phyloP scores from a whole-genome alignment of 2,329 filamentous ascomycete species.

The Chaetomium strumarium region DNA sequence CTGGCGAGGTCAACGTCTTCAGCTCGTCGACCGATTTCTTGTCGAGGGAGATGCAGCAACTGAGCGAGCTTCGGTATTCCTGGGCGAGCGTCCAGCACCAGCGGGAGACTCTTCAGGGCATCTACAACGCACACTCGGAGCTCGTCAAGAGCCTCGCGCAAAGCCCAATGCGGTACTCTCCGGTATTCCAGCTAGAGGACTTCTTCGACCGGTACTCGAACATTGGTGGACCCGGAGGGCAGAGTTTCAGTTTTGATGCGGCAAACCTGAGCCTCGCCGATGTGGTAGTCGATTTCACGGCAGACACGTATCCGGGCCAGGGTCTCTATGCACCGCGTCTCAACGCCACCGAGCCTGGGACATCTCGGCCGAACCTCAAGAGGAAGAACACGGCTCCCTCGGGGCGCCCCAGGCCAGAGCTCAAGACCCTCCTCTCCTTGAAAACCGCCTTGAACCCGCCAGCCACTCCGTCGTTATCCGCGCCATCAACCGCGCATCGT shows the following conservation, averaged over 20 bases:
- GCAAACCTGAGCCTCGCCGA: slow-evolving; percentile 69
- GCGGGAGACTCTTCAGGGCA: slow-evolving; percentile 67
- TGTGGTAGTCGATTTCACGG: slow-evolving; percentile 53
- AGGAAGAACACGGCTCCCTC: slow-evolving; percentile 42
- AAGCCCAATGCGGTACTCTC: slow-evolving; percentile 66
- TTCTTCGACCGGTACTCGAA: slow-evolving; percentile 76
- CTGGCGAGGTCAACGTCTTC: slow-evolving; percentile 56
- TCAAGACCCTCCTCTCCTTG: slow-evolving; percentile 33
- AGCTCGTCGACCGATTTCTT: slow-evolving; percentile 61
- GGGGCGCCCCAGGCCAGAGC: slow-evolving; percentile 35
- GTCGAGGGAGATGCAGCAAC: slow-evolving; percentile 71
- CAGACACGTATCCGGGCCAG: slow-evolving; percentile 48
- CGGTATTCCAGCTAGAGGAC: slow-evolving; percentile 78
- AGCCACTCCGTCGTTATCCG: slow-evolving; percentile 27
- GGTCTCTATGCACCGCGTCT: slow-evolving; percentile 41
- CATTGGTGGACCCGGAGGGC: slow-evolving; percentile 51
- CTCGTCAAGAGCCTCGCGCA: slow-evolving; percentile 67
- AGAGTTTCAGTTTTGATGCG: slow-evolving; percentile 61
- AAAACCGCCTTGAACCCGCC: slow-evolving; percentile 30
- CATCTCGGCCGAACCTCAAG: slow-evolving; percentile 40
- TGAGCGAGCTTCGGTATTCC: slow-evolving; percentile 65
- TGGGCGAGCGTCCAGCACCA: slow-evolving; percentile 80
- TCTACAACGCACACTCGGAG: slow-evolving; percentile 73
- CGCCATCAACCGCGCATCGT: slow-evolving; percentile 29
- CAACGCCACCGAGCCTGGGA: slow-evolving; percentile 24